phyloP scores from a whole-genome alignment of 345 rosid species.

The Populus euphratica region DNA sequence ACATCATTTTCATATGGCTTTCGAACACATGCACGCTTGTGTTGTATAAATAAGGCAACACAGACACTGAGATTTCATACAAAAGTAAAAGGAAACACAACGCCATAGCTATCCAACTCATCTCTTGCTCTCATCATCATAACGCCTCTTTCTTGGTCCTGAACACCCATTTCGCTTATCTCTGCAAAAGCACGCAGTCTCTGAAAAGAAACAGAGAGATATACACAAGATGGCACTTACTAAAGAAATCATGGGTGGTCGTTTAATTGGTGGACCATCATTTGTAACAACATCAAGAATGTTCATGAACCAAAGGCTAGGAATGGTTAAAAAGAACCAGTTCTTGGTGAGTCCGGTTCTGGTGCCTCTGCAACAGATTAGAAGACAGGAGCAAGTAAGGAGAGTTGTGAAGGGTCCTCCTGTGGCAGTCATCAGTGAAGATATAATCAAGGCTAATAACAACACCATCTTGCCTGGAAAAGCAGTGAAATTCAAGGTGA shows the following conservation, averaged over 20 bases:
- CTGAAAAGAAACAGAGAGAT: background rate
- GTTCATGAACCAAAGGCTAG: background rate
- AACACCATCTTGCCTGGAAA: constrained; percentile 20
- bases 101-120: constrained; percentile 2
- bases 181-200: background rate
- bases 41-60: background rate
- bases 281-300: constrained; percentile 9
- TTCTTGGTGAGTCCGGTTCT: constrained; percentile 11
- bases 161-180: background rate
- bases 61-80: background rate
- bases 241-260: constrained; percentile 54
- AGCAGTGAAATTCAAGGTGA: constrained; percentile 61
- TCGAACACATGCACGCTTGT: background rate
- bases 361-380: constrained; percentile 7
- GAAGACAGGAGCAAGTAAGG: background rate
- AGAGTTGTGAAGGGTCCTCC: constrained; percentile 7
- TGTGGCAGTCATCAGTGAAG: constrained; percentile 61
- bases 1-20: background rate
- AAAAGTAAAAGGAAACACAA: background rate
- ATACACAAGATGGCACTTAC: constrained; percentile 47
- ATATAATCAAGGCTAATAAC: constrained; percentile 44
- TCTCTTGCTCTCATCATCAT: background rate
- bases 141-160: background rate
- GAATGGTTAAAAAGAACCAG: background rate
- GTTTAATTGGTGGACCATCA: constrained; percentile 16